These are phyloP conservation scores for Aspergillus neoniger DNA, from an alignment of 2,329 filamentous ascomycete species.

Conservation along the genomic window DNA sequence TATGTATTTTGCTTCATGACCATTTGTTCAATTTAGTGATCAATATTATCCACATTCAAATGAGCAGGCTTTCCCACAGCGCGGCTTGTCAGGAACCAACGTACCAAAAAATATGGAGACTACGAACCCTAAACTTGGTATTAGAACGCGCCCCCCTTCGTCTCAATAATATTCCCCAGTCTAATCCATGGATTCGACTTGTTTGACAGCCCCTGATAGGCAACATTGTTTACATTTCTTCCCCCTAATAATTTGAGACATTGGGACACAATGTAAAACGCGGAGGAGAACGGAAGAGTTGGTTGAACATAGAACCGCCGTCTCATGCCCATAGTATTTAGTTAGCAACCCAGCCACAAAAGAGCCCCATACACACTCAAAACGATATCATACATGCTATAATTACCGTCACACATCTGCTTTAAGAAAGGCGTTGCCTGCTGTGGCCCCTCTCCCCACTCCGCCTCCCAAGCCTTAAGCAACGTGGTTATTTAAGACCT, in stretches of 20 bases:
- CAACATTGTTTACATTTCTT: neutral
- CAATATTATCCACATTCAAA: too few species aligned
- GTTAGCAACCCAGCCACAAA: neutral
- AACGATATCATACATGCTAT: neutral
- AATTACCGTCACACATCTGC: neutral
- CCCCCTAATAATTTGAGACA: neutral
- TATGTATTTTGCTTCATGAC: too few species aligned
- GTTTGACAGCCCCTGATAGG: neutral
- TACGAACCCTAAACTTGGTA: neutral
- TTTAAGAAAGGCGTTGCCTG: constrained; percentile 1
- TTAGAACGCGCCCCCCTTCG: too few species aligned
- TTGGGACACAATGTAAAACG: neutral
- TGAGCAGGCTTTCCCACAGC: neutral
- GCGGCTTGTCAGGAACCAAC: neutral
- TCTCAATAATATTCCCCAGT: neutral
- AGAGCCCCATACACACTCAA: neutral
- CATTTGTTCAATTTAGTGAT: too few species aligned
- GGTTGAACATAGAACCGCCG: neutral
- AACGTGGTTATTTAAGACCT: constrained; percentile 4
- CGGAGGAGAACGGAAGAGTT: neutral
- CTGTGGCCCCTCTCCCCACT: constrained; percentile 2
- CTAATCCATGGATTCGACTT: neutral
- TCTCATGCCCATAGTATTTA: neutral
- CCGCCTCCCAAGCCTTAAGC: neutral
- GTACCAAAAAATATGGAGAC: neutral